Percentiles rank a stretch among this genome's conserved stretches.
Evolutionary conservation across 176 grass and related monocot species (phyloP).

Genomic region (Zoysia japonica): DNA sequence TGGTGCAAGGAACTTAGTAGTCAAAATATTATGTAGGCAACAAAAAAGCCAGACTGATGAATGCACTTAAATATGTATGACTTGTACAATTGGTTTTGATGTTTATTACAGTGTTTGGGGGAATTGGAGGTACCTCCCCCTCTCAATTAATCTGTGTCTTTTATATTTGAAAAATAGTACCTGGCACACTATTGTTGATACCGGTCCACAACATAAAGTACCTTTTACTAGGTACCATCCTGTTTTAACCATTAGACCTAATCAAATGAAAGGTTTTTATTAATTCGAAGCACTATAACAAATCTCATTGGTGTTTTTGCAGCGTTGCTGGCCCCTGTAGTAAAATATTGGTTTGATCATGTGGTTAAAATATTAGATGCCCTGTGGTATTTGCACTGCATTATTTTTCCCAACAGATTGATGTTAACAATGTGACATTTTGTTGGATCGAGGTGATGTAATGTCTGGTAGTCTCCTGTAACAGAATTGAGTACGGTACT

Average conservation of each 20-base stretch:
- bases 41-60: background rate
- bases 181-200: too few relatives aligned
- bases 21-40: background rate
- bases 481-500: background rate
- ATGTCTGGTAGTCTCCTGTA: background rate
- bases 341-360: background rate
- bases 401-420: background rate
- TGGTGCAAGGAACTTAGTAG: background rate
- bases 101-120: too few relatives aligned
- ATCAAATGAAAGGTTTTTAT: too few relatives aligned
- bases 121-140: too few relatives aligned
- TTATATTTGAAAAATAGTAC: too few relatives aligned
- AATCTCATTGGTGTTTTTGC: background rate
- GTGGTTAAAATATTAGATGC: background rate
- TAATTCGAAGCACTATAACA: too few relatives aligned
- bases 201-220: too few relatives aligned
- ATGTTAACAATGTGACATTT: background rate
- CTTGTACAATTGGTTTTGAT: background rate
- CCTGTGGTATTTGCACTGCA: background rate
- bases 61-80: background rate
- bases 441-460: background rate
- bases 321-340: background rate
- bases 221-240: too few relatives aligned
- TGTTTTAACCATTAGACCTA: too few relatives aligned
- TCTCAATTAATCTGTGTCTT: too few relatives aligned